phyloP scores from a whole-genome alignment of 2,329 filamentous ascomycete genomes.

The Trichoderma arundinaceum region DNA sequence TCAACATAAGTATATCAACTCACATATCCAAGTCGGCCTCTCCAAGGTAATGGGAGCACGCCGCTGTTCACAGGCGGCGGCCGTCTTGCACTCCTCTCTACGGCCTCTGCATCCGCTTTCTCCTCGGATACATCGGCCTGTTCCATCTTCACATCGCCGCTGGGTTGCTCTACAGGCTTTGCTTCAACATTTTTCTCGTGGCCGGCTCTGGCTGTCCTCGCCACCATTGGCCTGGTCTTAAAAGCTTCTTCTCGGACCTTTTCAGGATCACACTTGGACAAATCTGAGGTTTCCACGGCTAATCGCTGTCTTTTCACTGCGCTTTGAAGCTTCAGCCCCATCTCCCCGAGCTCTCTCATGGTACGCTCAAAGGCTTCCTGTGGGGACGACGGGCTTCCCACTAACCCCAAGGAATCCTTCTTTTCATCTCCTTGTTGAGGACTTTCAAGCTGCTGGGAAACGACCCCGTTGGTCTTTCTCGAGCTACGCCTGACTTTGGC shows the following conservation, averaged over 20 bases:
- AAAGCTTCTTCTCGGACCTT: slow-evolving; percentile 23
- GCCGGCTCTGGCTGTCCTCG: not conserved
- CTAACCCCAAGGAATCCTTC: not conserved
- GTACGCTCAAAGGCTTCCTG: slow-evolving; percentile 47
- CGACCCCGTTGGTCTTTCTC: slow-evolving; percentile 35
- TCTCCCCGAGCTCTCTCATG: slow-evolving; percentile 54
- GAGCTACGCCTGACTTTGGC: slow-evolving; percentile 40
- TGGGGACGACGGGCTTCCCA: not conserved
- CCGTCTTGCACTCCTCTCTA: slow-evolving; percentile 53
- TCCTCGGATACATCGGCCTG: slow-evolving; percentile 35
- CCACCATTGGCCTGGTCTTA: not conserved
- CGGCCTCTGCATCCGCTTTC: slow-evolving; percentile 34
- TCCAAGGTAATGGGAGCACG: slow-evolving; percentile 87
- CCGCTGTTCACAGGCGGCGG: slow-evolving; percentile 82
- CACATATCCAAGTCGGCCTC: slow-evolving; percentile 86
- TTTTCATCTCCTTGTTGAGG: not conserved
- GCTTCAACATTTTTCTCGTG: not conserved
- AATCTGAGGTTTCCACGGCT: slow-evolving; percentile 51
- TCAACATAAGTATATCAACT: not conserved
- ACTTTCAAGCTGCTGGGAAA: slow-evolving; percentile 27
- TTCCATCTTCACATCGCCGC: slow-evolving; percentile 35
- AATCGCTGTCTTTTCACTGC: slow-evolving; percentile 54
- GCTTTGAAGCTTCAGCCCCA: slow-evolving; percentile 54
- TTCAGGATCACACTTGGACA: slow-evolving; percentile 24
- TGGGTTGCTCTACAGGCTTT: not conserved